phyloP scores from a whole-genome alignment of 2,329 filamentous ascomycete genomes.

The Pestalotiopsis sp. region DNA sequence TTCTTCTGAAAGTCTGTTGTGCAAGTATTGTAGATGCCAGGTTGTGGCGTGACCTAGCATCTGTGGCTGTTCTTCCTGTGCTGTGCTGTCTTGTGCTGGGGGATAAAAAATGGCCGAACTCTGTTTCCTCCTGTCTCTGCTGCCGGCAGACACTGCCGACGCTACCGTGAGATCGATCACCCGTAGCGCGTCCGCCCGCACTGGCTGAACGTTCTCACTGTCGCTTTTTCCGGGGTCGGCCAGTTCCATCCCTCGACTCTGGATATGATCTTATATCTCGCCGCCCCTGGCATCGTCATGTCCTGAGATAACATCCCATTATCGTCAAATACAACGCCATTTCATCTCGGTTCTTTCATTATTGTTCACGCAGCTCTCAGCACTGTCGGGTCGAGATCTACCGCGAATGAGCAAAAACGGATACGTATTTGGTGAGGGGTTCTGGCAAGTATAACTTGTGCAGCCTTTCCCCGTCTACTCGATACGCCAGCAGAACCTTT shows the following conservation, averaged over 20 bases:
- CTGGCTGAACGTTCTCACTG: not conserved
- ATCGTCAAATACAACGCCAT: not conserved
- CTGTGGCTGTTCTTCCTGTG: not conserved
- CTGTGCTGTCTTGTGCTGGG: not conserved
- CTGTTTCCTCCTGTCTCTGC: not conserved
- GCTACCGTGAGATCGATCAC: constrained; percentile 3
- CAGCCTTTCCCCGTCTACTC: not conserved
- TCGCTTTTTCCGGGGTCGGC: not conserved
- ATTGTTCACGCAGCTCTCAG: not conserved
- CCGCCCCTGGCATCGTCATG: not conserved
- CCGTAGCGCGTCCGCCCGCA: not conserved
- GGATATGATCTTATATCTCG: not conserved
- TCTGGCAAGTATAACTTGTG: not conserved
- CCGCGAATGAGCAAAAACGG: not conserved
- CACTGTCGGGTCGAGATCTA: not conserved
- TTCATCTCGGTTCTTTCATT: not conserved
- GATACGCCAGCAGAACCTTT: not conserved
- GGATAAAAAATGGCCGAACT: constrained; percentile 4
- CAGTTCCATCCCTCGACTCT: not conserved
- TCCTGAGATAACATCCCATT: not conserved
- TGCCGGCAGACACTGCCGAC: constrained; percentile 9
- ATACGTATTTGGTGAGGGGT: not conserved
- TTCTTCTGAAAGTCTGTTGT: not conserved
- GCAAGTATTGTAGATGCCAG: not conserved
- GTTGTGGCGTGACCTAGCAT: not conserved